phyloP scores from a whole-genome alignment of 2,329 filamentous ascomycete genomes.

The Cordyceps farinosa region DNA sequence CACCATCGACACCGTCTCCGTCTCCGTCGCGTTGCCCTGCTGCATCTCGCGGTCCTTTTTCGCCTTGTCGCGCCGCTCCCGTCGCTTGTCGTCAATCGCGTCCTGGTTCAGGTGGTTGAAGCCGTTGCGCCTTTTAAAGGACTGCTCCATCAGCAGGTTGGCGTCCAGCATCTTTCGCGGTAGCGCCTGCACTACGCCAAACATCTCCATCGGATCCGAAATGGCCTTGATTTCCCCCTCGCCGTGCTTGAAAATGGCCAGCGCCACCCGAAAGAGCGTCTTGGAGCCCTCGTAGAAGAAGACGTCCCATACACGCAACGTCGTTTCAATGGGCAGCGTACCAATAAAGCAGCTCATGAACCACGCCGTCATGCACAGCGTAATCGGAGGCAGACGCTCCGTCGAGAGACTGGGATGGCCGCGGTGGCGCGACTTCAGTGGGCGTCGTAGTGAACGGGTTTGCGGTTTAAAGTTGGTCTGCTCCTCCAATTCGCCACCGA shows the following conservation, averaged over 20 bases:
- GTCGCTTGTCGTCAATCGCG: constrained; percentile 71
- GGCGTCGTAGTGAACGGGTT: constrained; percentile 34
- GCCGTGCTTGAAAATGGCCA: constrained; percentile 87
- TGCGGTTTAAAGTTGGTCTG: constrained; percentile 37
- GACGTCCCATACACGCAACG: constrained; percentile 88
- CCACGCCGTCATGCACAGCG: constrained; percentile 90
- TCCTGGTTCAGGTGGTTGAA: constrained; percentile 80
- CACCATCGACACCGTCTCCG: constrained; percentile 20
- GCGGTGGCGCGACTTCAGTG: constrained; percentile 38
- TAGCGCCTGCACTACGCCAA: constrained; percentile 86
- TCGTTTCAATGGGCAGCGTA: constrained; percentile 85
- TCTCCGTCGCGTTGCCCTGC: constrained; percentile 32
- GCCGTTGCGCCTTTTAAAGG: constrained; percentile 74
- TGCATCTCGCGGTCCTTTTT: constrained; percentile 38
- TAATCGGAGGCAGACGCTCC: constrained; percentile 76
- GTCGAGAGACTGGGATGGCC: constrained; percentile 39
- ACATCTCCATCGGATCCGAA: constrained; percentile 88
- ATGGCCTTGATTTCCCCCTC: constrained; percentile 77
- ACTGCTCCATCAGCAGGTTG: constrained; percentile 77
- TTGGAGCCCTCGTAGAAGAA: constrained; percentile 96
- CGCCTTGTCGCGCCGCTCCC: constrained; percentile 59
- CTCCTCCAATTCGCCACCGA: constrained; percentile 71
- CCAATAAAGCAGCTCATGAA: constrained; percentile 98
- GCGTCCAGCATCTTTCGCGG: constrained; percentile 78
- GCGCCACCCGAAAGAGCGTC: constrained; percentile 85